Evolutionary conservation across 306 rosid genomes (phyloP).

Genomic region (Malus domestica): DNA sequence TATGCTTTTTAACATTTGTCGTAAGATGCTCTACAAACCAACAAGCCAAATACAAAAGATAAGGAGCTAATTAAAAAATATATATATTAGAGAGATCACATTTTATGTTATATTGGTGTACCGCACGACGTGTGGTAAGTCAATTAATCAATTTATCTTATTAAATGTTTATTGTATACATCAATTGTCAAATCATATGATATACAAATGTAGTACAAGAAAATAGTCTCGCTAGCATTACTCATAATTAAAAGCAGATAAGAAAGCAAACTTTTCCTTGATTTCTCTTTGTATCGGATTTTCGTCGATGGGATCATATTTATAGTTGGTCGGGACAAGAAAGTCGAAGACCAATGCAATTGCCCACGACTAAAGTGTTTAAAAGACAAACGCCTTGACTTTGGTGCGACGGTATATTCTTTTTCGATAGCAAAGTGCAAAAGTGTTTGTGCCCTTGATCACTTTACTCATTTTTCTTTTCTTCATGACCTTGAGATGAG

Average conservation of each 20-base stretch:
- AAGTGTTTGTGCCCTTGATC: neutral
- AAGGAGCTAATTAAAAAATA: neutral
- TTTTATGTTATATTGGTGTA: neutral
- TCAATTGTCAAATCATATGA: too few relatives aligned
- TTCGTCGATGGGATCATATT: neutral
- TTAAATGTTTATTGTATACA: too few relatives aligned
- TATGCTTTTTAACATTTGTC: neutral
- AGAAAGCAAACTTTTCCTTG: constrained; percentile 10
- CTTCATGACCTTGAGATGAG: neutral
- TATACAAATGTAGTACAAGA: too few relatives aligned
- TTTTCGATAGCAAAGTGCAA: neutral
- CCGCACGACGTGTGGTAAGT: too few relatives aligned
- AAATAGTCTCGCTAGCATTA: neutral
- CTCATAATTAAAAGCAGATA: too few relatives aligned
- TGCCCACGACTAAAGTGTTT: constrained; percentile 2
- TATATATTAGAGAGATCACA: neutral
- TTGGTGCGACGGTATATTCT: constrained; percentile 29
- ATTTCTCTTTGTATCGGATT: constrained; percentile 10
- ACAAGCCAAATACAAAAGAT: neutral
- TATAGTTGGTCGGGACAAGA: neutral
- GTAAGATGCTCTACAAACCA: constrained; percentile 15
- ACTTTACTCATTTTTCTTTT: neutral
- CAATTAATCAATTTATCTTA: too few relatives aligned
- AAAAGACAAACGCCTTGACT: constrained; percentile 35
- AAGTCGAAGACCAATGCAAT: constrained; percentile 2